phyloP scores from a whole-genome alignment of 2,329 filamentous ascomycete genomes.

The Diaporthe vexans region DNA sequence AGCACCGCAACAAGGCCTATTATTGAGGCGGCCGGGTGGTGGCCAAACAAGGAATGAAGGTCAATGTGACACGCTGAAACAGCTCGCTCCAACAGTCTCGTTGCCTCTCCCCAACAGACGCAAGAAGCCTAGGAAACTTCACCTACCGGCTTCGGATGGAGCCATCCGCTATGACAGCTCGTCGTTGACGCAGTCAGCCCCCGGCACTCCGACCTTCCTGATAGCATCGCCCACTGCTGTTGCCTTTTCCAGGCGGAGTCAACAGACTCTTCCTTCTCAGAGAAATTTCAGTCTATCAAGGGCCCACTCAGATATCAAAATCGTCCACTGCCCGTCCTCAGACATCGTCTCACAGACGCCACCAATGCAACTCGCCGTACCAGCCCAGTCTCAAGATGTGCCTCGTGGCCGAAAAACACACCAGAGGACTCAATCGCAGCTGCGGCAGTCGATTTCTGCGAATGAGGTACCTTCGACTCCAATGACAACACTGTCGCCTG shows the following conservation, averaged over 20 bases:
- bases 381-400: not conserved
- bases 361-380: not conserved
- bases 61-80: slow-evolving; percentile 1
- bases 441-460: slow-evolving; percentile 14
- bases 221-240: slow-evolving; percentile 7
- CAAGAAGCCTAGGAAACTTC: slow-evolving; percentile 28
- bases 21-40: not conserved
- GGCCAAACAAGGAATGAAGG: not conserved
- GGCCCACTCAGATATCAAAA: not conserved
- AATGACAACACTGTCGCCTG: not conserved
- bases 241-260: slow-evolving; percentile 23
- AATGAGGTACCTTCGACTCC: not conserved
- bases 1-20: not conserved
- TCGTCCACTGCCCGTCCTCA: not conserved
- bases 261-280: slow-evolving; percentile 21
- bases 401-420: slow-evolving; percentile 7
- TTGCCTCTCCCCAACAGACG: slow-evolving; percentile 14
- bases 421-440: not conserved
- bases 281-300: slow-evolving; percentile 15
- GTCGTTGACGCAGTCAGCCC: slow-evolving; percentile 22
- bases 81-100: not conserved
- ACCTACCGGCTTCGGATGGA: slow-evolving; percentile 29
- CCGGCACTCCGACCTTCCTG: slow-evolving; percentile 13
- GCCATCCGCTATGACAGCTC: slow-evolving; percentile 35
- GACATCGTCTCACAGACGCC: not conserved